Evolutionary conservation across 192 early-diverging fungal species (phyloP), one percentile per base, ranked within the genome.

Genomic region (Cladochytrium replicatum): DNA sequence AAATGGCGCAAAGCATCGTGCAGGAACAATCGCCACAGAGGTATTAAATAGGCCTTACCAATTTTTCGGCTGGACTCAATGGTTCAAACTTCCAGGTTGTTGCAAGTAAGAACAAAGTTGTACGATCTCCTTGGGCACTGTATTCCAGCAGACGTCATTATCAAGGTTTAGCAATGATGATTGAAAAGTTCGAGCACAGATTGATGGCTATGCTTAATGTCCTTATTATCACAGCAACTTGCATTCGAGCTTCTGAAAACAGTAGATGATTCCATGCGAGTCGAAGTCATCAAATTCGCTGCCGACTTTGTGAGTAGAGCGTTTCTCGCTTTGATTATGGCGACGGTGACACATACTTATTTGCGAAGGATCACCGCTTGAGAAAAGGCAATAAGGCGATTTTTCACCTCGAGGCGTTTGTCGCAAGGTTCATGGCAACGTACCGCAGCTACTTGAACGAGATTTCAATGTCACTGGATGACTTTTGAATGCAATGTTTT

Each of bases 331-430:
- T n/a, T 15, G 6, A 15, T 49, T n/a, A n/a, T 29, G 19, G 19
- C 23, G 7, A 15, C 45, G 23, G 25, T 5, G 7, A 51, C 43
- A 30, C 49, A 15, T 13, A 13, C 17, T 37, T 37, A 13, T 42
- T 17, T 48, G 0, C 26, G 41, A 32, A 74, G 77, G 91, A 98
- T 55, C 86, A 93, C 48, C 83, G 88, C 39, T 61, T 98, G 58
- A 75, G 80, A 32, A 60, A 75, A 9, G 94, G 94, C 1, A 82
- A 77, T 48, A 98, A 98, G 69, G 77, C 80, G 1, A 92, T 98
- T 19, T 88, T 96, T 51, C 91, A 98, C 58, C 68, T 98, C 24
- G 94, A 98, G 58, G 89, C 91, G 0, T 98, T 91, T 67, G 80
- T 86, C 23, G 88, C 87, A 30, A 83, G 82, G 55, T 77, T 93